phyloP scores from a whole-genome alignment of 305 asterid species.

The Withania somnifera region DNA sequence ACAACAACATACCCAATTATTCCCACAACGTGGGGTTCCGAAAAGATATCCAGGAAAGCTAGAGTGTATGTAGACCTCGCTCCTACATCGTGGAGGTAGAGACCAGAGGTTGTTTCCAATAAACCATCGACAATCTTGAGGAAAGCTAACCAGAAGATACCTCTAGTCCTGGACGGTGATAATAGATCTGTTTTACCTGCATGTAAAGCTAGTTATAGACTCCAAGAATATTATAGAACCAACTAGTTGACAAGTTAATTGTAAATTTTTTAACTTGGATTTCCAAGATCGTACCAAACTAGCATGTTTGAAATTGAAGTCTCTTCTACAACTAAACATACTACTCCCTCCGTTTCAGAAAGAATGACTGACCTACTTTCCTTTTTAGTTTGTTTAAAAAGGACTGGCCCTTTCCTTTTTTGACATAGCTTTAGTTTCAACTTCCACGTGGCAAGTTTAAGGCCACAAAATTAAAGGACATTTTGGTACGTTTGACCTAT shows the following conservation, averaged over 20 bases:
- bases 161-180: neutral
- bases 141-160: neutral
- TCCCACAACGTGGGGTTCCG: neutral
- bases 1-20: neutral
- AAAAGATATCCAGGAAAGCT: too few relatives aligned
- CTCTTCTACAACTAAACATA: neutral
- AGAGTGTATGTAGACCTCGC: neutral
- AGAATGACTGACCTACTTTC: too few relatives aligned
- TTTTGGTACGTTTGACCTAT: too few relatives aligned
- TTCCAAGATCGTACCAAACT: neutral
- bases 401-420: too few relatives aligned
- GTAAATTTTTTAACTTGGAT: neutral
- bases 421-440: too few relatives aligned
- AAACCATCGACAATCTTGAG: neutral
- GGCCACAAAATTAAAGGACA: too few relatives aligned
- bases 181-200: neutral
- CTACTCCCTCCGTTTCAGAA: too few relatives aligned
- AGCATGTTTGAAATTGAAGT: neutral
- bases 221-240: neutral
- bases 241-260: neutral
- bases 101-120: neutral
- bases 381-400: too few relatives aligned
- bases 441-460: too few relatives aligned
- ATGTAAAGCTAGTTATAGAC: neutral
- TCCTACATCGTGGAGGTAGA: neutral